These are phyloP conservation scores for Sphagnum fallax DNA, from an alignment of 228 moss, liverwort and hornwort genomes.

Conservation along the genomic window DNA sequence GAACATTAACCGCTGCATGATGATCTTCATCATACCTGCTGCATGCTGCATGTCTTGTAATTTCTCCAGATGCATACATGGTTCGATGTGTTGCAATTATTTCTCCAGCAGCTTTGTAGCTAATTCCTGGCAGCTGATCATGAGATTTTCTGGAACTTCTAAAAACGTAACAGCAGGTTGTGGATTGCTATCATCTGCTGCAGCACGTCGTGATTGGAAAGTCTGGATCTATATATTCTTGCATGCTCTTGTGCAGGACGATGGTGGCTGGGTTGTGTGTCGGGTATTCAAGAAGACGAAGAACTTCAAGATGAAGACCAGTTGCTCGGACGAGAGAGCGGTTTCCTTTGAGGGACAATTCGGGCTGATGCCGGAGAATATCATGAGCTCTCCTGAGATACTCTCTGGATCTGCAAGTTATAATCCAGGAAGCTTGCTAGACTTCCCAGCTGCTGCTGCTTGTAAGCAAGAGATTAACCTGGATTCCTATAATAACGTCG, in stretches of 20 bases:
- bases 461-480: conserved; percentile 3
- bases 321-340: conserved; percentile 25
- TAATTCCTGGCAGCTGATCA: background rate
- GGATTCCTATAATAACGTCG: background rate
- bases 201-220: no score
- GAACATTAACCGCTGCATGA: no score
- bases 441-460: background rate
- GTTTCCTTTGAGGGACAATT: conserved; percentile 39
- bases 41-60: no score
- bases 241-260: conserved; percentile 21
- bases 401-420: conserved; percentile 10
- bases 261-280: conserved; percentile 81
- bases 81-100: no score
- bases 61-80: no score
- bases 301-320: conserved; percentile 36
- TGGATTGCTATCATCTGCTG: no score
- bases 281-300: conserved; percentile 66
- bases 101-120: no score
- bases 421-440: background rate
- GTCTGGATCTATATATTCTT: no score
- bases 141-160: no score
- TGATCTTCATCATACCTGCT: no score
- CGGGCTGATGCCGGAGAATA: conserved; percentile 14
- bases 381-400: conserved; percentile 18
- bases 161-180: no score